Evolutionary conservation across 768 basidiomycete genomes (phyloP).

Genomic region (Paxillus ammoniavirescens): DNA sequence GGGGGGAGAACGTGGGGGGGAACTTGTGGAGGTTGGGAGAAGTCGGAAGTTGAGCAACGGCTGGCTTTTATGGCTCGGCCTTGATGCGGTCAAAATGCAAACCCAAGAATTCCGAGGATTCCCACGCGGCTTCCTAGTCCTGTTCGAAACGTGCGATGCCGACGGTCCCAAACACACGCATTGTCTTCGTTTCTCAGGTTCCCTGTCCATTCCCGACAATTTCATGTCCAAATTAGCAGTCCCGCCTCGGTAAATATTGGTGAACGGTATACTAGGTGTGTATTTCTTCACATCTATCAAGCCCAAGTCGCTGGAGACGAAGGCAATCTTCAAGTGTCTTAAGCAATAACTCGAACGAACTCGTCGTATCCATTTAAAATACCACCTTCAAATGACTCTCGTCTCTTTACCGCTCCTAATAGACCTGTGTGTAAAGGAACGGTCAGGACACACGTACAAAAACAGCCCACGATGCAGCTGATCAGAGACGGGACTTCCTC

Average conservation of each 20-base stretch:
- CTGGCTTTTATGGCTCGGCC: constrained; percentile 16
- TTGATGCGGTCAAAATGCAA: constrained; percentile 1
- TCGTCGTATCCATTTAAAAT: constrained; percentile 1
- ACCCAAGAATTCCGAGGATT: constrained; percentile 7
- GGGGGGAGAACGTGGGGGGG: constrained; percentile 5
- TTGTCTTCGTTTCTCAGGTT: constrained; percentile 13
- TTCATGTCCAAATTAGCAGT: constrained; percentile 9
- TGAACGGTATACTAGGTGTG: not conserved
- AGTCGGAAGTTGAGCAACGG: not conserved
- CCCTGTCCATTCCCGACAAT: constrained; percentile 2
- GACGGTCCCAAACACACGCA: constrained; percentile 8
- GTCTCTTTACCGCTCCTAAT: constrained; percentile 14
- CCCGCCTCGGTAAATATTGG: no score
- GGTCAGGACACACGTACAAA: not conserved
- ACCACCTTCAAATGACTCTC: not conserved
- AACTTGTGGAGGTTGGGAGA: constrained; percentile 7
- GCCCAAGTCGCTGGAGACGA: no score
- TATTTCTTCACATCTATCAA: constrained; percentile 1
- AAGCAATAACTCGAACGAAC: not conserved
- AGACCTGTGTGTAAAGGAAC: constrained; percentile 32
- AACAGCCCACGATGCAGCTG: not conserved
- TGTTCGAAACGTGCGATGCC: constrained; percentile 16
- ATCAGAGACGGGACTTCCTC: constrained; percentile 1
- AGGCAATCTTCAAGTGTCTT: not conserved
- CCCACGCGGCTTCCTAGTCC: constrained; percentile 16